Evolutionary conservation across 2,329 filamentous ascomycete species (phyloP), one percentile per base, ranked within the genome.

Genomic region (Aspergillus persii): DNA sequence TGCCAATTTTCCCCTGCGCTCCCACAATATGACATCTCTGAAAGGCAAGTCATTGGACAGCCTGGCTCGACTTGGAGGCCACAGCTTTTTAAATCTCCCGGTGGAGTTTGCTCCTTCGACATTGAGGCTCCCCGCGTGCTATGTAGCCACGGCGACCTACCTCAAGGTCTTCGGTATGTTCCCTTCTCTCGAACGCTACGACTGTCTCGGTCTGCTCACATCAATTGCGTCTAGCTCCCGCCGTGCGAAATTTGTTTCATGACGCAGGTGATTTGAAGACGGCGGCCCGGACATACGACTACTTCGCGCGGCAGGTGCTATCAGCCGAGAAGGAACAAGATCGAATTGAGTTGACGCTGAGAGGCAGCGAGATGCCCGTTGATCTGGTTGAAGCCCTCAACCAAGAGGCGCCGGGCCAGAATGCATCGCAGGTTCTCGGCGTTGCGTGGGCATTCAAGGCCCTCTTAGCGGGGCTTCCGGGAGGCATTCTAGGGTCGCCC

Each of bases 41-140:
- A 70, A 63, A 50, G 75, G 73, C n/a, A 75, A 65, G 50, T 64
- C 69, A 11, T 48, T 80, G 15, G 77, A 79, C 53, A 72, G 69
- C n/a, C 67, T 80, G 23, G 69, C 76, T 50, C 75, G 76, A 11
- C 69, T 81, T 27, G 78, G 79, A 51, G 79, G 79, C 6, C 68
- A 77, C 57, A 74, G 74, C 58, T 69, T 73, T 57, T 62, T 81
- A 23, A 68, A 65, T 6, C 66, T 78, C 4, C 76, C 76, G 1
- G 58, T 54, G 1, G 71, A 76, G 12, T 74, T 77, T 63, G 71
- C 71, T 4, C 76, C 77, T n/a, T 68, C 67, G 11, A 67, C 70
- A 4, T 65, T 79, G 53, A 69, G 70, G 49, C 66, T 81, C 15
- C 79, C 79, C 2, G 72, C 72, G n/a, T 78, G 76, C 52, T 74